Conservation (phyloP, 2,329 filamentous ascomycete genomes). For the Alternaria burnsii region DNA sequence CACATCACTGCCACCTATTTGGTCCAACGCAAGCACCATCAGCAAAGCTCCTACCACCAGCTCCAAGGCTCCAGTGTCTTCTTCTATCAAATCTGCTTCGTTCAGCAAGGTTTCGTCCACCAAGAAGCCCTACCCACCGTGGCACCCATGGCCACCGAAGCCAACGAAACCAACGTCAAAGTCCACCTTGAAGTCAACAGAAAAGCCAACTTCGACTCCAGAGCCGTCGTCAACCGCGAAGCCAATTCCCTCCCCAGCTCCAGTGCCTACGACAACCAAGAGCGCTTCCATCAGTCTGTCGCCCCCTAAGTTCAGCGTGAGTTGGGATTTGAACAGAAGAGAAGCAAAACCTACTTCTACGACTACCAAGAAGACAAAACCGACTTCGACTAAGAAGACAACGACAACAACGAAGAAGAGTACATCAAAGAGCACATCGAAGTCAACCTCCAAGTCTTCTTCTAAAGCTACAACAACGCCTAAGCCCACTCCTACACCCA, state of each 20-base stretch:
- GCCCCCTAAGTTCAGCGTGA: conserved; percentile 22
- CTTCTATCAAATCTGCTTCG: conserved; percentile 1
- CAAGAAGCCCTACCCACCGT: conserved; percentile 23
- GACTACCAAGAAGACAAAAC: conserved; percentile 4
- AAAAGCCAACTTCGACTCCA: conserved; percentile 7
- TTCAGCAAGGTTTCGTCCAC: conserved; percentile 12
- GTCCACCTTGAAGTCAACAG: conserved; percentile 6
- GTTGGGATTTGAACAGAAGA: conserved; percentile 21
- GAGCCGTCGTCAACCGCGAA: conserved; percentile 7
- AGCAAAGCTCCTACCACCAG: not conserved
- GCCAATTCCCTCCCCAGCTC: conserved; percentile 9
- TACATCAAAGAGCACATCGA: conserved; percentile 8
- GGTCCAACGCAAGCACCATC: conserved; percentile 6
- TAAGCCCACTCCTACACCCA: conserved; percentile 13
- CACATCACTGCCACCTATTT: not conserved
- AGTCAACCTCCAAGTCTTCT: conserved; percentile 13
- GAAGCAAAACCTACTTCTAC: conserved; percentile 12
- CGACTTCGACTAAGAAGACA: conserved; percentile 3
- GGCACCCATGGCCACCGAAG: conserved; percentile 19
- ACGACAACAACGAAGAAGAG: conserved; percentile 10
- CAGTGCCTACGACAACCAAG: conserved; percentile 13
- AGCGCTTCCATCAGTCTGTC: conserved; percentile 14
- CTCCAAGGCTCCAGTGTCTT: not conserved
- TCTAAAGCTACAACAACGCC: conserved; percentile 13
- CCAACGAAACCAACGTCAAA: conserved; percentile 9